Evolutionary conservation across 1,284 basidiomycete genomes (phyloP).

Genomic region (Fomitiporia mediterranea): DNA sequence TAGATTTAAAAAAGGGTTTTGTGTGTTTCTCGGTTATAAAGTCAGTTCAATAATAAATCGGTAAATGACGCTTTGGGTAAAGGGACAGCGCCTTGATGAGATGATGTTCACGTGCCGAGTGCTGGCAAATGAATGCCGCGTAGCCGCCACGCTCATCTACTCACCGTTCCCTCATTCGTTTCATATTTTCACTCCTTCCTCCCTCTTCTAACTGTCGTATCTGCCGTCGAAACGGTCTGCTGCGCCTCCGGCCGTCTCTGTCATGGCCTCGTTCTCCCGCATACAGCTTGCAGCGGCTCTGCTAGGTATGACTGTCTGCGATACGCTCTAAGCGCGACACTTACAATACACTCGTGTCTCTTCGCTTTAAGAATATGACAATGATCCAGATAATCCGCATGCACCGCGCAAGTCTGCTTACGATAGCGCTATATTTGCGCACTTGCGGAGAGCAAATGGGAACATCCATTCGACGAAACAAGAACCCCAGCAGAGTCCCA

Average conservation of each 20-base stretch:
- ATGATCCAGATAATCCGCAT: constrained; percentile 62
- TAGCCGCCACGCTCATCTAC: constrained; percentile 1
- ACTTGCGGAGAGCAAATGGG: constrained; percentile 51
- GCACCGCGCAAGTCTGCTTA: constrained; percentile 60
- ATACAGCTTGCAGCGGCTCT: constrained; percentile 76
- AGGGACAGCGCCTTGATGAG: too few relatives aligned
- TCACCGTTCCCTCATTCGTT: neutral
- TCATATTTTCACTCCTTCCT: neutral
- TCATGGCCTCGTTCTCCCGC: constrained; percentile 54
- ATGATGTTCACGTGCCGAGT: neutral
- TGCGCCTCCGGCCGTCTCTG: neutral
- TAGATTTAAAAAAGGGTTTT: neutral
- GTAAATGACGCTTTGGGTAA: neutral
- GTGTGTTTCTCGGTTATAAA: neutral
- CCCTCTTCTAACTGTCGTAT: neutral
- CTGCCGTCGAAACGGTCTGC: neutral
- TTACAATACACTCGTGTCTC: neutral
- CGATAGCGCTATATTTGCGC: constrained; percentile 78
- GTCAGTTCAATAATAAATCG: neutral
- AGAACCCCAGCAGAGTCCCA: constrained; percentile 45
- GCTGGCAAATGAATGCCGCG: neutral
- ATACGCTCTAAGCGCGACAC: neutral
- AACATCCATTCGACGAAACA: constrained; percentile 33
- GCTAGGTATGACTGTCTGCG: constrained; percentile 46
- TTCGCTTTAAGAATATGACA: constrained; percentile 66